A percentile compares a stretch with the other conserved stretches of the same genome.
phyloP scores from a whole-genome alignment of 495 filamentous ascomycete genomes.

The Symbiotaphrina buchneri region DNA sequence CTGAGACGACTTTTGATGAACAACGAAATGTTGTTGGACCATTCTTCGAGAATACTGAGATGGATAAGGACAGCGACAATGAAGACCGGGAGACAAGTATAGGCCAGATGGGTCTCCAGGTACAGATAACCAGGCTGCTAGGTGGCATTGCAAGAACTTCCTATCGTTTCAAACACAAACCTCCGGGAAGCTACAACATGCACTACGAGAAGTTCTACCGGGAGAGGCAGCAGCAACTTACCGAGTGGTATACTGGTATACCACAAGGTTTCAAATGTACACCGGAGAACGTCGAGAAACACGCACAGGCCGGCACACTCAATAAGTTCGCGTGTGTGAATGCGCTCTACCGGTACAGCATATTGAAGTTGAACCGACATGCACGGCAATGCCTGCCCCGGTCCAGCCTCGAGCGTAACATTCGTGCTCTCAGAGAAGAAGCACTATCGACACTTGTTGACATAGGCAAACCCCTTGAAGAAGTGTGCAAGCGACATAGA shows the following conservation, averaged over 20 bases:
- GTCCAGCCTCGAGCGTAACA: constrained; percentile 1
- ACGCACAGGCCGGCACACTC: constrained; percentile 19
- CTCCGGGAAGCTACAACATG: constrained; percentile 16
- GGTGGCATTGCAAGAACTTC: constrained; percentile 29
- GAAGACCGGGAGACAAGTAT: constrained; percentile 9
- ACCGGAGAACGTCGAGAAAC: constrained; percentile 23
- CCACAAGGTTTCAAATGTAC: constrained; percentile 23
- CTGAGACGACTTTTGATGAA: constrained; percentile 30
- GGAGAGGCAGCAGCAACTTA: constrained; percentile 22
- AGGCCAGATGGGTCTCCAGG: constrained; percentile 34
- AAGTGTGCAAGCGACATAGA: background rate
- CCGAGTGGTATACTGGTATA: constrained; percentile 22
- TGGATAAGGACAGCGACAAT: constrained; percentile 7
- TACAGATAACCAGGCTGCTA: constrained; percentile 36
- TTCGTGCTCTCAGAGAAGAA: background rate
- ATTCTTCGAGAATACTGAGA: constrained; percentile 26
- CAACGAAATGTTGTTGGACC: constrained; percentile 26
- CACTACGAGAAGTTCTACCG: constrained; percentile 26
- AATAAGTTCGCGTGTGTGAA: constrained; percentile 35
- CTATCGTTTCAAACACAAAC: constrained; percentile 23
- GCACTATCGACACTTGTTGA: constrained; percentile 2
- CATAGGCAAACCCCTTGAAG: constrained; percentile 1
- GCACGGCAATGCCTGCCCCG: constrained; percentile 11
- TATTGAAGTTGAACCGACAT: constrained; percentile 39
- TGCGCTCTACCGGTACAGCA: constrained; percentile 32